These are phyloP conservation scores for Chalciporus piperatus DNA, from an alignment of 768 basidiomycete genomes.

Conservation along the genomic window DNA sequence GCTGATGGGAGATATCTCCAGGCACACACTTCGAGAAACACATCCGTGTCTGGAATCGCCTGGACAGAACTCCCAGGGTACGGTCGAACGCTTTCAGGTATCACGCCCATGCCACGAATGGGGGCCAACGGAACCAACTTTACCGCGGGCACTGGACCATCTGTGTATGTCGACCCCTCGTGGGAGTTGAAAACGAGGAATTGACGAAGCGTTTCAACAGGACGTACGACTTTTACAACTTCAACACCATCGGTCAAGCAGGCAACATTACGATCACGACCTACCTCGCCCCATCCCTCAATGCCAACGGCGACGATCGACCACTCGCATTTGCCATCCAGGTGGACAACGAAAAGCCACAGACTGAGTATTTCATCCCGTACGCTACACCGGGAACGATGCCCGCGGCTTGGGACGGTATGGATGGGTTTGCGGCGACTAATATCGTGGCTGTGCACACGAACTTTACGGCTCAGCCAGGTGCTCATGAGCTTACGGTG, in stretches of 20 bases:
- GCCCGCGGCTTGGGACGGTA: not conserved
- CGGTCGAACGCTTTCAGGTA: conserved; percentile 33
- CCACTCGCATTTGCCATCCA: not conserved
- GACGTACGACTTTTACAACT: conserved; percentile 35
- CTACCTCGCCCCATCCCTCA: not conserved
- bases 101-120: conserved; percentile 56
- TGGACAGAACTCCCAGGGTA: conserved; percentile 62
- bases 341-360: not conserved
- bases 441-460: not conserved
- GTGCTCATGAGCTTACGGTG: not conserved
- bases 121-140: conserved; percentile 49
- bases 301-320: not conserved
- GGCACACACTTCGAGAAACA: conserved; percentile 27
- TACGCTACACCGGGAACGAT: not conserved
- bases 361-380: not conserved
- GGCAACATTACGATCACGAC: not conserved
- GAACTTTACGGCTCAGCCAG: not conserved
- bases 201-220: too few relatives aligned
- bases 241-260: not conserved
- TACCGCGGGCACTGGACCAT: conserved; percentile 50
- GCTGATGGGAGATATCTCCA: not conserved
- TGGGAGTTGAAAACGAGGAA: too few relatives aligned
- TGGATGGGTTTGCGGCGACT: not conserved
- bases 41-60: conserved; percentile 46
- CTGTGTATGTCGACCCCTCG: not conserved